A percentile compares a stretch with the other conserved stretches of the same genome.
Conservation (phyloP, 495 filamentous ascomycete genomes). For the Lasiosphaeria hispida region DNA sequence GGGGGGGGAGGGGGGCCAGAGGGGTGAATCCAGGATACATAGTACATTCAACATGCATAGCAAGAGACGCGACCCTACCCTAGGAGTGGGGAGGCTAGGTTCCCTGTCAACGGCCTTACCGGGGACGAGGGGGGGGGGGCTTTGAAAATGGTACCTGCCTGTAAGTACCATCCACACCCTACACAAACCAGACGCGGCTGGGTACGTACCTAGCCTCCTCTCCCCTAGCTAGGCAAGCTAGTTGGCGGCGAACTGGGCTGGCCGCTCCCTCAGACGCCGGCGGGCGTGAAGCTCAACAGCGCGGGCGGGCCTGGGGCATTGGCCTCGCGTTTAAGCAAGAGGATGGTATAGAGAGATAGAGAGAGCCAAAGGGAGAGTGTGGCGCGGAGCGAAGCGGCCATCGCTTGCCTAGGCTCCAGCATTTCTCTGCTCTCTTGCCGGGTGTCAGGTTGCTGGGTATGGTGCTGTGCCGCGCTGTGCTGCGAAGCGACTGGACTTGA, state of each 20-base stretch:
- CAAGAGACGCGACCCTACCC: background rate
- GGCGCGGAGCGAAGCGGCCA: slow-evolving; percentile 23
- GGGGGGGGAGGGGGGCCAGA: slow-evolving; percentile 1
- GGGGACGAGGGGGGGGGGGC: slow-evolving; percentile 10
- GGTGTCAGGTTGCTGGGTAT: slow-evolving; percentile 5
- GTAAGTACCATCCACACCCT: background rate
- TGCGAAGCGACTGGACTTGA: slow-evolving; percentile 12
- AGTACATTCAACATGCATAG: slow-evolving; percentile 11
- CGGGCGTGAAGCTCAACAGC: slow-evolving; percentile 1
- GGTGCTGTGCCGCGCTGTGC: slow-evolving; percentile 29
- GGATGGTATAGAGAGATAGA: slow-evolving; percentile 10
- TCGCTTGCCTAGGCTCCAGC: slow-evolving; percentile 28
- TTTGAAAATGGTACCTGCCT: background rate
- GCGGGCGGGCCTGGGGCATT: slow-evolving; percentile 2
- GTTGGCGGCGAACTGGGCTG: too few species aligned
- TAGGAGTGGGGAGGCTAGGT: slow-evolving; percentile 6
- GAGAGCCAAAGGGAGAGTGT: slow-evolving; percentile 14
- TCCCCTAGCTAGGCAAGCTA: background rate
- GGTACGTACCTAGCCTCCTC: slow-evolving; percentile 3
- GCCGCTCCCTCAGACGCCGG: background rate
- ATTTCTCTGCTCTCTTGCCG: slow-evolving; percentile 19
- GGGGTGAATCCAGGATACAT: slow-evolving; percentile 10
- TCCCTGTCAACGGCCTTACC: slow-evolving; percentile 26
- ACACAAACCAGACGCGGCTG: background rate
- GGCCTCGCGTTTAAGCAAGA: background rate